phyloP scores from a whole-genome alignment of 2,329 filamentous ascomycete genomes.

The Ustulina deusta region DNA sequence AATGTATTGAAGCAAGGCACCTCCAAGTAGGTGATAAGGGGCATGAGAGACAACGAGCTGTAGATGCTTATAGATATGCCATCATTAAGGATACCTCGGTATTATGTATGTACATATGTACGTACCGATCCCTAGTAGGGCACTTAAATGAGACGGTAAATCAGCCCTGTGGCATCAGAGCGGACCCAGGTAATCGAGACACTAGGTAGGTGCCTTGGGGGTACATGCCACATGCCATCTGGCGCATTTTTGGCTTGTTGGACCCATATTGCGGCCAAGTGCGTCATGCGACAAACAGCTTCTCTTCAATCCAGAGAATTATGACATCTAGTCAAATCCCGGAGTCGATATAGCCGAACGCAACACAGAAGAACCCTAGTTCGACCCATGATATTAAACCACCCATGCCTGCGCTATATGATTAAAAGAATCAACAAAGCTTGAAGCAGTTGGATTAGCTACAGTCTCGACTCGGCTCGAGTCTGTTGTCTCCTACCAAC shows the following conservation, averaged over 20 bases:
- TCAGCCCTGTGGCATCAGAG: conserved; percentile 34
- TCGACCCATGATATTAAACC: neutral
- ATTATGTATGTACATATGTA: neutral
- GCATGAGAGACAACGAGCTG: no score
- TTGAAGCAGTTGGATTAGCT: neutral
- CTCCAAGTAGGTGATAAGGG: no score
- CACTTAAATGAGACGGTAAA: conserved; percentile 1
- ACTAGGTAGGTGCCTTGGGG: neutral
- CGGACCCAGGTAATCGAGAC: conserved; percentile 4
- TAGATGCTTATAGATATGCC: no score
- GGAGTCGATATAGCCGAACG: neutral
- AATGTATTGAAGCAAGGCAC: neutral
- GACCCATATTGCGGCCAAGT: conserved; percentile 32
- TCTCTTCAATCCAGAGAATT: conserved; percentile 3
- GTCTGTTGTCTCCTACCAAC: no score
- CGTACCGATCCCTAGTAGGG: neutral
- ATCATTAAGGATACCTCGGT: no score
- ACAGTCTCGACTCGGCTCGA: neutral
- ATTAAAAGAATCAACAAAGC: neutral
- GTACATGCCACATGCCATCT: conserved; percentile 23
- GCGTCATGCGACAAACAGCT: conserved; percentile 34
- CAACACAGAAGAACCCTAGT: neutral
- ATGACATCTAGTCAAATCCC: no score
- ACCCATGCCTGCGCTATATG: neutral
- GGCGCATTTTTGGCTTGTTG: conserved; percentile 11